Conservation (phyloP, 2,329 filamentous ascomycete species). For the Hypoxylon sp. region DNA sequence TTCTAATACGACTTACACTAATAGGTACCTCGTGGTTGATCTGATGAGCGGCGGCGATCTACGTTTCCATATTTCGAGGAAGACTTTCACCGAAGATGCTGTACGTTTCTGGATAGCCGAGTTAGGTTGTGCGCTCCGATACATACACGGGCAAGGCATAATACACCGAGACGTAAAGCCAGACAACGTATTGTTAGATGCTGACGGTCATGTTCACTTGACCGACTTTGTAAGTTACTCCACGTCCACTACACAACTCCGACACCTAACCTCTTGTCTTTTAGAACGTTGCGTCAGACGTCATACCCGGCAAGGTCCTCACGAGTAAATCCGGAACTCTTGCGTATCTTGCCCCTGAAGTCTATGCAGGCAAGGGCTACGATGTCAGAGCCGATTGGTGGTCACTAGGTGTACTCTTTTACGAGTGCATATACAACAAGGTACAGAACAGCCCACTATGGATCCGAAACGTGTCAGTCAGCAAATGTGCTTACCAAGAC, state of each 20-base stretch:
- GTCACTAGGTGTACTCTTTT: conserved; percentile 98
- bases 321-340: conserved; percentile 98
- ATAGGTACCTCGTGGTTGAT: conserved; percentile 97
- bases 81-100: conserved; percentile 97
- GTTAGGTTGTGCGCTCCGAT: conserved; percentile 89
- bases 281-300: conserved; percentile 96
- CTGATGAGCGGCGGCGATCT: conserved; percentile 98
- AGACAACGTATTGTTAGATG: conserved; percentile 89
- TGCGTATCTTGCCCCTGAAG: conserved; percentile 95
- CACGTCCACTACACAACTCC: background rate
- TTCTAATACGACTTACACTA: conserved; percentile 60
- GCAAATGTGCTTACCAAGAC: conserved; percentile 52
- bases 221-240: conserved; percentile 87
- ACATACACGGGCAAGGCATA: conserved; percentile 88
- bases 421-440: conserved; percentile 99
- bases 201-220: conserved; percentile 94
- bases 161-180: conserved; percentile 94
- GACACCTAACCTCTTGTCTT: conserved; percentile 54
- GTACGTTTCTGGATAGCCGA: conserved; percentile 98
- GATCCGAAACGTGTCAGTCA: background rate
- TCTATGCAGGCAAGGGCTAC: conserved; percentile 92
- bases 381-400: conserved; percentile 96
- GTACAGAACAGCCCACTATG: conserved; percentile 61
- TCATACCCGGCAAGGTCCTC: conserved; percentile 83
- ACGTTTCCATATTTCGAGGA: conserved; percentile 96